Conservation (phyloP, 208 protist species). For the Angomonas ambiguus region DNA sequence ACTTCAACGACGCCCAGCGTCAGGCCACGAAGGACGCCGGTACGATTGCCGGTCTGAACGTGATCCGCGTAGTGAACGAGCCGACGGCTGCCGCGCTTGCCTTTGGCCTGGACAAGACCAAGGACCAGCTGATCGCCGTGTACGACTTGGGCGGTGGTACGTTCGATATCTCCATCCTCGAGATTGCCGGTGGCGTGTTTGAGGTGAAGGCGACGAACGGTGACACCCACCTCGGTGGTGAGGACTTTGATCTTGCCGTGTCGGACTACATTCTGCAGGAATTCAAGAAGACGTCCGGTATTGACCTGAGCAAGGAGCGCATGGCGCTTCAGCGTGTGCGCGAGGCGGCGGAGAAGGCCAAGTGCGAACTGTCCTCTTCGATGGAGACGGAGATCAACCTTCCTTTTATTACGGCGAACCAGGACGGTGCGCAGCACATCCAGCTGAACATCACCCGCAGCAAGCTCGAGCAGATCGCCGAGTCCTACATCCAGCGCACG, state of each 20-base stretch:
- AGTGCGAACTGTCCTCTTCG: constrained; percentile 94
- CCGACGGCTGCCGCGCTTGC: constrained; percentile 94
- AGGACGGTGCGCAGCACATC: constrained; percentile 82
- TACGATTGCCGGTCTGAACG: constrained; percentile 91
- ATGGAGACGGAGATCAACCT: constrained; percentile 92
- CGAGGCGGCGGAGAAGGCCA: constrained; percentile 97
- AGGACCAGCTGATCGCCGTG: constrained; percentile 42
- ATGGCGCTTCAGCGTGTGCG: constrained; percentile 95
- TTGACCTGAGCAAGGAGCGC: constrained; percentile 93
- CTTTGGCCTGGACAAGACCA: constrained; percentile 19
- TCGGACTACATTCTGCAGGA: constrained; percentile 84
- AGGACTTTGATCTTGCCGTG: constrained; percentile 97
- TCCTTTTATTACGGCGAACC: constrained; percentile 93
- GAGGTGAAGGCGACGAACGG: constrained; percentile 97
- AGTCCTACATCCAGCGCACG: constrained; percentile 71
- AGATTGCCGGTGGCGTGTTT: constrained; percentile 95
- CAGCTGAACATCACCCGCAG: constrained; percentile 78
- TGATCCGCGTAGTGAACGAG: constrained; percentile 99
- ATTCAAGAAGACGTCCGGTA: constrained; percentile 91
- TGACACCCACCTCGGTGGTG: constrained; percentile 98
- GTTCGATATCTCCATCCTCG: constrained; percentile 97
- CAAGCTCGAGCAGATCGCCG: constrained; percentile 90
- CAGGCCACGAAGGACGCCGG: constrained; percentile 97
- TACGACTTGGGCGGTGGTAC: constrained; percentile 88
- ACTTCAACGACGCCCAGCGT: constrained; percentile 98